These are phyloP conservation scores for Naganishia onofrii DNA, from an alignment of 768 basidiomycete species.

Conservation along the genomic window DNA sequence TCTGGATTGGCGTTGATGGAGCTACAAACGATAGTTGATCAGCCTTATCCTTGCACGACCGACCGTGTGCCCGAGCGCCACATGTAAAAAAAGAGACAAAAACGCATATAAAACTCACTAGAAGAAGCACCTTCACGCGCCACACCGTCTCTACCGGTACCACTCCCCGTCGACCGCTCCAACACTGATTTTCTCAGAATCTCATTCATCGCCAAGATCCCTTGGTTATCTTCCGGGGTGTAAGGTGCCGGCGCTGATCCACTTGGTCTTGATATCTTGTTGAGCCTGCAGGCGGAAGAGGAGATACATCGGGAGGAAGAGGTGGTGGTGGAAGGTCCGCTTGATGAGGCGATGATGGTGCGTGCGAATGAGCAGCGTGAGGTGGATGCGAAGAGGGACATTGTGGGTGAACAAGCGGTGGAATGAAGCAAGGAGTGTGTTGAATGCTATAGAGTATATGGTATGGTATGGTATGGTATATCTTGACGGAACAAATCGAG, in stretches of 20 bases:
- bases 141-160: background rate
- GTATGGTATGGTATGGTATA: too few relatives aligned
- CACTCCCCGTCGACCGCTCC: background rate
- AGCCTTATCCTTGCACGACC: background rate
- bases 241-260: conserved; percentile 11
- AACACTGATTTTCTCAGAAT: background rate
- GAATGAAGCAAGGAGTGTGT: too few relatives aligned
- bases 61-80: too few relatives aligned
- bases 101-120: background rate
- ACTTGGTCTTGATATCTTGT: conserved; percentile 16
- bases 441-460: too few relatives aligned
- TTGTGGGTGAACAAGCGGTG: background rate
- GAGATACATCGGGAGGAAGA: background rate
- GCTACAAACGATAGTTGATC: background rate
- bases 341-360: background rate
- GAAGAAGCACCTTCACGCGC: background rate
- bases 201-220: background rate
- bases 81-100: too few relatives aligned
- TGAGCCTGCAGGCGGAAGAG: background rate
- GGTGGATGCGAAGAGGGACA: background rate
- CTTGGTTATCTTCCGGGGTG: background rate
- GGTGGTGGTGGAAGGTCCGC: background rate
- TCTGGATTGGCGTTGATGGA: conserved; percentile 18
- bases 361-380: background rate
- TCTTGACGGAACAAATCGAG: too few relatives aligned